Base-by-base conservation (phyloP, 352 stramenopile genomes). In the Thalassiosira hispida region DNA sequence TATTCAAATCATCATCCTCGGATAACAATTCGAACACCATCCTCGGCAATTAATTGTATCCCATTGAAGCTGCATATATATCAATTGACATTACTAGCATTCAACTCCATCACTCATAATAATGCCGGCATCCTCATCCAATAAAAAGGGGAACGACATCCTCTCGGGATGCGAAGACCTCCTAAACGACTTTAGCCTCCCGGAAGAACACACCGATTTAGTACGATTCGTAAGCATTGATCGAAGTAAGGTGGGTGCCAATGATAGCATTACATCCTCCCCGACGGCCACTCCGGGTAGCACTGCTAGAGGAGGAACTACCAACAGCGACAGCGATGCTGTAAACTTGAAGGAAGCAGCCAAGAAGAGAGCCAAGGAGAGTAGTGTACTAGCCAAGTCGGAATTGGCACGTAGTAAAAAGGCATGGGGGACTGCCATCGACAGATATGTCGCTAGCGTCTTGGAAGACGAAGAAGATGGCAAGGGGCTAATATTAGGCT, bases 381-480 rank as follows among this genome's bases (percentile, higher is more conserved):
- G 31, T 11, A 46, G 0, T 44, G 27, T 22, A 52, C 12, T 27
- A 14, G 6, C n/a, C 14, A 22, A 27, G 49, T 33, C 2, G 14
- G 31, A 65, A 38, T 35, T 35, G 18, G 20, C 16, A 31, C 14
- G 18, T 44, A 42, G 51, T 1, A 81, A 47, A 18, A 35, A 40
- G 27, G 44, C 51, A 35, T 79, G 69, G 46, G 49, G 35, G 20
- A 65, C 64, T 14, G 72, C 71, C 9, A 85, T 85, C 20, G 77
- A 85, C 49, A 47, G 52, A 57, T 85, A 80, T 40, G 77, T 85
- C 3, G 70, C 64, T 51, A 73, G 57, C 18, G 70, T 85, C 0
- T 68, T 85, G 33, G 68, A 74, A 9, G 71, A 77, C 23, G 55
- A 51, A 6, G 64, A 63, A n/a, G 42, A 51, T 25, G 49, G 51